phyloP scores from a whole-genome alignment of 2,329 filamentous ascomycete species.

The Aspergillus oerlinghausenensis region DNA sequence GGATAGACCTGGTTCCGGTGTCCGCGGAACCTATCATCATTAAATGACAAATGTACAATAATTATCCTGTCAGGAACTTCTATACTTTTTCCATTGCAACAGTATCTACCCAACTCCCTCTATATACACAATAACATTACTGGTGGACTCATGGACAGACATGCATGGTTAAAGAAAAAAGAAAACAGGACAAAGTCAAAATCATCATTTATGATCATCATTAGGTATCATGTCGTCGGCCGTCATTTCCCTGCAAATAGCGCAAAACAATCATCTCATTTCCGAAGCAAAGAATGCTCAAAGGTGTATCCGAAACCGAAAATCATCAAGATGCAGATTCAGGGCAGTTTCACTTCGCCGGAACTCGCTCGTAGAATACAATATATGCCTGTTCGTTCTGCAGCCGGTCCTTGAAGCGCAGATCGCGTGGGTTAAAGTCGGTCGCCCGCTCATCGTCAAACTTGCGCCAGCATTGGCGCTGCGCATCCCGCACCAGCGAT shows the following conservation, averaged over 20 bases:
- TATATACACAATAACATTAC: background rate
- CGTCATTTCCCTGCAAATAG: background rate
- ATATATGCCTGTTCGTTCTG: conserved; percentile 63
- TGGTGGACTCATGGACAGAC: background rate
- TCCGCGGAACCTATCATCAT: background rate
- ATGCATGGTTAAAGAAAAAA: background rate
- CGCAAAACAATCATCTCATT: background rate
- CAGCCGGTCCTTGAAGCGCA: conserved; percentile 46
- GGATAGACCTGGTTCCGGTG: background rate
- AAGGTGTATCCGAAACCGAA: background rate
- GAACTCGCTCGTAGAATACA: conserved; percentile 57
- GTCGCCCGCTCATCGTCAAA: conserved; percentile 56
- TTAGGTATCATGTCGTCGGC: background rate
- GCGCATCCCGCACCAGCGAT: conserved; percentile 60
- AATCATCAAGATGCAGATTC: background rate
- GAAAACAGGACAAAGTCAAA: background rate
- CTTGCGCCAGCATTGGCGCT: conserved; percentile 54
- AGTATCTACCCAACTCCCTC: background rate
- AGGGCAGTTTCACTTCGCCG: conserved; percentile 33
- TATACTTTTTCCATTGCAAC: background rate
- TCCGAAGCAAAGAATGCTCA: background rate
- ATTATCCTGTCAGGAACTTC: background rate
- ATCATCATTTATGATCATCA: conserved; percentile 3
- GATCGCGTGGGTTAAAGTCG: conserved; percentile 54
- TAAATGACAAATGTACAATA: background rate